Percentiles rank a stretch among this genome's conserved stretches.
These are phyloP conservation scores for Brassica juncea DNA, from an alignment of 345 rosid genomes.

Conservation along the genomic window DNA sequence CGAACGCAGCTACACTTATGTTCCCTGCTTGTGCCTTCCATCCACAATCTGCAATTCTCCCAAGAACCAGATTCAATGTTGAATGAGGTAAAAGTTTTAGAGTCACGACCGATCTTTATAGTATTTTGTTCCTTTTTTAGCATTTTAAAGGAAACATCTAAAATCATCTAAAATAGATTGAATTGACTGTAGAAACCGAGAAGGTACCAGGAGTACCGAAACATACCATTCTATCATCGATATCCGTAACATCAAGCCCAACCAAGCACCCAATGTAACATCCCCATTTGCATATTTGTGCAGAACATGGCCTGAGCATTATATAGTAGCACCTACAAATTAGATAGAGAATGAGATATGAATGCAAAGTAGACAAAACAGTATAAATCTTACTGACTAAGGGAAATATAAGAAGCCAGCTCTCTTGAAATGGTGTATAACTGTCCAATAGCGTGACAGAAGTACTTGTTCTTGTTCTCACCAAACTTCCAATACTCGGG, in stretches of 20 bases:
- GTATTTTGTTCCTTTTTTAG: not conserved
- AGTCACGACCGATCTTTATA: not conserved
- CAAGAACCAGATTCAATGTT: slow-evolving; percentile 13
- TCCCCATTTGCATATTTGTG: slow-evolving; percentile 93
- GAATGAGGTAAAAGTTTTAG: not conserved
- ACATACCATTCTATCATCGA: slow-evolving; percentile 91
- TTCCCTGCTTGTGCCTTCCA: slow-evolving; percentile 85
- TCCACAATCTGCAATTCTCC: slow-evolving; percentile 55
- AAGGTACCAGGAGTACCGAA: slow-evolving; percentile 84
- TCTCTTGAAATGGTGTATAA: slow-evolving; percentile 90
- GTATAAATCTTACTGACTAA: slow-evolving; percentile 56
- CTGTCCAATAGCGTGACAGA: slow-evolving; percentile 95
- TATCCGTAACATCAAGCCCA: slow-evolving; percentile 89
- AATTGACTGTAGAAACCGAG: not conserved
- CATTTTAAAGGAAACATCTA: not conserved
- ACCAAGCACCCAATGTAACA: slow-evolving; percentile 94
- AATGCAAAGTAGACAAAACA: not conserved
- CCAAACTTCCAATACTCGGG: slow-evolving; percentile 99
- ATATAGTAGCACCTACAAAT: not conserved
- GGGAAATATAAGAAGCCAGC: slow-evolving; percentile 81
- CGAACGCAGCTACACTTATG: slow-evolving; percentile 75
- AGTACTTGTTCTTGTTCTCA: slow-evolving; percentile 90
- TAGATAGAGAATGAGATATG: slow-evolving; percentile 9
- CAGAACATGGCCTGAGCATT: slow-evolving; percentile 63
- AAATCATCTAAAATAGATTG: not conserved